Conservation (phyloP, 192 early-diverging fungal species). For the Coemansia guatemalensis region DNA sequence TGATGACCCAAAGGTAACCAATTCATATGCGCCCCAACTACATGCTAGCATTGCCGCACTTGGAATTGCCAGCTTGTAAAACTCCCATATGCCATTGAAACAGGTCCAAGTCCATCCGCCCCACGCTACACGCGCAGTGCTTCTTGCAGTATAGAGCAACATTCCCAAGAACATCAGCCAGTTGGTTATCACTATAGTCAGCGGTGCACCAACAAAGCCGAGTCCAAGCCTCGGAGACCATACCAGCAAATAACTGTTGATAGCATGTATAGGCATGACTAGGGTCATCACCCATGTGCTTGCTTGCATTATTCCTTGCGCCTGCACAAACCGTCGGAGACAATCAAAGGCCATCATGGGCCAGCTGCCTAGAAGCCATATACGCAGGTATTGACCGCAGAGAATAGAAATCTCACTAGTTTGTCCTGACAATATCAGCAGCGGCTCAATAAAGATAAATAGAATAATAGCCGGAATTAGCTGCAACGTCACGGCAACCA, state of each 20-base stretch:
- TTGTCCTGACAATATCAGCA: slow-evolving; percentile 75
- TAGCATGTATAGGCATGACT: slow-evolving; percentile 35
- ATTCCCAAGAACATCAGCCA: slow-evolving; percentile 60
- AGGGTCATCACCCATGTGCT: slow-evolving; percentile 43
- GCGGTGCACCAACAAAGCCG: slow-evolving; percentile 69
- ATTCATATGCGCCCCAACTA: slow-evolving; percentile 84
- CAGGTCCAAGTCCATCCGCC: slow-evolving; percentile 73
- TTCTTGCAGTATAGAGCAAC: slow-evolving; percentile 54
- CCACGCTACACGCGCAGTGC: slow-evolving; percentile 62
- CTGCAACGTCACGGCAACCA: slow-evolving; percentile 45
- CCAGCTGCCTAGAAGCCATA: slow-evolving; percentile 72
- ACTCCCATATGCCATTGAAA: slow-evolving; percentile 61
- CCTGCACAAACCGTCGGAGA: slow-evolving; percentile 81
- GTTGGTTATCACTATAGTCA: slow-evolving; percentile 66
- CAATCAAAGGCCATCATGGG: slow-evolving; percentile 81
- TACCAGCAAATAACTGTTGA: slow-evolving; percentile 39
- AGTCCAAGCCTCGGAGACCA: slow-evolving; percentile 53
- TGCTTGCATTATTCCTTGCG: slow-evolving; percentile 91
- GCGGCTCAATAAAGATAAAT: slow-evolving; percentile 49
- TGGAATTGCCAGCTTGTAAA: slow-evolving; percentile 74
- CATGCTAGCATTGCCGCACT: slow-evolving; percentile 81
- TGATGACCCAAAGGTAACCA: slow-evolving; percentile 71
- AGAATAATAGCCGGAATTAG: slow-evolving; percentile 23
- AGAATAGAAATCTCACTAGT: slow-evolving; percentile 67
- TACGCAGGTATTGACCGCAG: slow-evolving; percentile 66